Evolutionary conservation across 305 asterid species (phyloP).

Genomic region (Fraxinus velutina): DNA sequence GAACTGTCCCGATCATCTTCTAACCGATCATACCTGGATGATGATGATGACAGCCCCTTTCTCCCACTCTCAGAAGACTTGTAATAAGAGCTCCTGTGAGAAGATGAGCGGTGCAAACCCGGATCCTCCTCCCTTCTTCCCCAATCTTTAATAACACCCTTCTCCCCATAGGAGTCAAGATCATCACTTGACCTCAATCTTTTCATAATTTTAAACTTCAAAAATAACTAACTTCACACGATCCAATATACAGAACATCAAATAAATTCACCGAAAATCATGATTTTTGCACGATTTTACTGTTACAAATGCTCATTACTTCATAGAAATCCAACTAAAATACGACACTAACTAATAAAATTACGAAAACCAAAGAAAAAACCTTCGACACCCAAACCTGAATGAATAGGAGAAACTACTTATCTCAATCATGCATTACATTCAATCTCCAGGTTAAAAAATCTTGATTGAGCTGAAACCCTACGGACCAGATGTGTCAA

Average conservation of each 20-base stretch:
- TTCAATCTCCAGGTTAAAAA: neutral
- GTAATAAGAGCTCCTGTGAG: constrained; percentile 62
- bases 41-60: constrained; percentile 64
- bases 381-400: neutral
- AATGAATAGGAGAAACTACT: constrained; percentile 23
- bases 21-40: constrained; percentile 71
- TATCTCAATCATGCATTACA: neutral
- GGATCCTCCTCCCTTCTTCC: constrained; percentile 78
- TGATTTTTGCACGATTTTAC: neutral
- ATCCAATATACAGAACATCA: constrained; percentile 12
- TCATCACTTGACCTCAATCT: constrained; percentile 86
- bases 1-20: constrained; percentile 81
- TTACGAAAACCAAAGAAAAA: constrained; percentile 26
- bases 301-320: neutral
- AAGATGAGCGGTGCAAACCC: constrained; percentile 63
- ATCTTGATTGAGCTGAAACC: constrained; percentile 12
- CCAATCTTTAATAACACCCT: constrained; percentile 69
- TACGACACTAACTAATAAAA: neutral
- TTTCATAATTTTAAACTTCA: constrained; percentile 48
- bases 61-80: constrained; percentile 76
- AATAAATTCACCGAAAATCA: constrained; percentile 8
- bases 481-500: constrained; percentile 5
- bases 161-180: constrained; percentile 72
- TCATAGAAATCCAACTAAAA: neutral
- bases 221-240: constrained; percentile 20